Evolutionary conservation across 805 yeast genomes (phyloP), one percentile per base, ranked within the genome.

Genomic region (Myxozyma neotropica): DNA sequence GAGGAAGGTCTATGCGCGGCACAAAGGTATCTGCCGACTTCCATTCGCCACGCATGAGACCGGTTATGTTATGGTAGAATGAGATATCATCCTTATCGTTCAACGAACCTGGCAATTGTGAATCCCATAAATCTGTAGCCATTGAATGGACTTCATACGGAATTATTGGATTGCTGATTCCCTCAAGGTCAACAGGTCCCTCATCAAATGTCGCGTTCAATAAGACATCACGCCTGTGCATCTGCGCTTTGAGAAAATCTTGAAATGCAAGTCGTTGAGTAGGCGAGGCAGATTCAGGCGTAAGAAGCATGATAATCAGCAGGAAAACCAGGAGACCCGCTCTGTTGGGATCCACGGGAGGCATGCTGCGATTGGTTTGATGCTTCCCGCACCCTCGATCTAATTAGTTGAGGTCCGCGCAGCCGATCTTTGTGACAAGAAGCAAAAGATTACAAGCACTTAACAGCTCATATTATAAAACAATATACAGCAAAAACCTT

Each of bases 61-160:
- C 66, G 10, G 66, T 62, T 36, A 62, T 57, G 53, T 62, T 62
- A 19, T 42, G 38, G 44, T 57, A 62, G 35, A 57, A 55, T 10
- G 66, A 53, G 12, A 31, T 19, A 2, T 67, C 62, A n/a, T 66
- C 60, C 15, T 76, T 39, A 3, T 66, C 70, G 17, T 64, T 68
- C 1, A 56, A 58, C 12, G 66, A 50, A 6, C 4, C 38, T 7
- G 43, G 47, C 5, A 24, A 33, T 46, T 62, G 66, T 2, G 61
- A 51, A 8, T 38, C 67, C 93, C 93, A 87, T n/a, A 87, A 75
- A 13, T 68, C 64, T 36, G 74, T 73, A 0, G 89, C 84, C 21
- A 69, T 64, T 1, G 70, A 57, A 55, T 85, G 81, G 4, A 89
- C 74, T 12, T 69, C 72, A 65, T 86, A 78, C 0, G 95, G 94